A percentile compares a stretch with the other conserved stretches of the same genome.
These are phyloP conservation scores for Trametopsis cervina DNA, from an alignment of 768 basidiomycete species.

Conservation along the genomic window DNA sequence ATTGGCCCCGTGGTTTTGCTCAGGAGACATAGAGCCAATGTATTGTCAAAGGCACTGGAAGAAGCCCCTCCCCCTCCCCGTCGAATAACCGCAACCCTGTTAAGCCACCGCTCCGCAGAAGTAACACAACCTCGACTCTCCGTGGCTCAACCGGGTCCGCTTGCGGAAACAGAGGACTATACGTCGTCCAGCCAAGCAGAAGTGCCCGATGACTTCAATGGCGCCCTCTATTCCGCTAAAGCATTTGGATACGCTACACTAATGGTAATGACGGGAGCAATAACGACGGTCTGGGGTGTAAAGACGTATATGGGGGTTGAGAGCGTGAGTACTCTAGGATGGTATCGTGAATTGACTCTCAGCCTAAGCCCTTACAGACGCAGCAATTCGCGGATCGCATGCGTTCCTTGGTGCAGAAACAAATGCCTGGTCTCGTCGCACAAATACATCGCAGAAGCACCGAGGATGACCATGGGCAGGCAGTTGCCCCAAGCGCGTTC, in stretches of 20 bases:
- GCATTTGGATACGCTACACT: constrained; percentile 63
- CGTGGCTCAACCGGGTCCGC: too few species aligned
- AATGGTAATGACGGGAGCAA: constrained; percentile 44
- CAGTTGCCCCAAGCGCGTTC: too few species aligned
- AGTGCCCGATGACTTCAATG: constrained; percentile 34
- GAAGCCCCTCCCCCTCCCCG: constrained; percentile 16
- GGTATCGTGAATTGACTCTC: constrained; percentile 5
- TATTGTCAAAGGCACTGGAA: constrained; percentile 11
- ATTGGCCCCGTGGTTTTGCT: constrained; percentile 24
- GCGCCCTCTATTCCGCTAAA: constrained; percentile 48
- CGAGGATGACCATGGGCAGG: constrained; percentile 14
- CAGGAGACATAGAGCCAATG: constrained; percentile 18
- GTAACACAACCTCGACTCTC: neutral
- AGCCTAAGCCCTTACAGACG: constrained; percentile 29
- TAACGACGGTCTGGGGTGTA: constrained; percentile 39
- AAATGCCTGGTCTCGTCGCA: constrained; percentile 43
- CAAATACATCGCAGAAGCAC: constrained; percentile 44
- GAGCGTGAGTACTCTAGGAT: constrained; percentile 36
- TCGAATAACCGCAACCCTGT: constrained; percentile 12
- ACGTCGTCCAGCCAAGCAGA: neutral
- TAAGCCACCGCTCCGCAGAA: neutral
- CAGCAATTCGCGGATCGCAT: constrained; percentile 54
- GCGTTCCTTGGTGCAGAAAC: constrained; percentile 39
- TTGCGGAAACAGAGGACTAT: too few species aligned
- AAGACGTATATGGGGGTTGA: constrained; percentile 46